phyloP scores from a whole-genome alignment of 1,284 basidiomycete genomes.

The Tilletia setariae region DNA sequence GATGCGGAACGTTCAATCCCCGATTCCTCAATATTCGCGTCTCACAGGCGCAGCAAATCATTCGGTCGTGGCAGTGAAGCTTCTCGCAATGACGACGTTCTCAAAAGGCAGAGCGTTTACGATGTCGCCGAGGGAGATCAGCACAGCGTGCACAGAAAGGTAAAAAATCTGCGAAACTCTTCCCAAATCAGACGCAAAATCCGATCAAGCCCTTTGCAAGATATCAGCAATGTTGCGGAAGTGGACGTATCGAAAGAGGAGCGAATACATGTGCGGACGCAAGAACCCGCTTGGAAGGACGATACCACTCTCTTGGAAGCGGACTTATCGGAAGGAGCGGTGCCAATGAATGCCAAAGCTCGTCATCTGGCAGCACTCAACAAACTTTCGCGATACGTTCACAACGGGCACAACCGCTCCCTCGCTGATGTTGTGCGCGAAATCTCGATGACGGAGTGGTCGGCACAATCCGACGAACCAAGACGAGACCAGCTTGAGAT shows the following conservation, averaged over 20 bases:
- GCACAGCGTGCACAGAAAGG: too few relatives aligned
- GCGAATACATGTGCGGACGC: background rate
- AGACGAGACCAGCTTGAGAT: background rate
- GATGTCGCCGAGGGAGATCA: too few relatives aligned
- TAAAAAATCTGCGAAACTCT: too few relatives aligned
- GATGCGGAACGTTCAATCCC: background rate
- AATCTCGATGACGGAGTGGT: background rate
- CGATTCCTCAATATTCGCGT: too few relatives aligned
- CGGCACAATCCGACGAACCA: background rate
- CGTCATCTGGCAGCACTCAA: background rate
- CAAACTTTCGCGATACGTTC: background rate
- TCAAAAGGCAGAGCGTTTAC: too few relatives aligned
- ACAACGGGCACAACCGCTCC: background rate
- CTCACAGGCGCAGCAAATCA: too few relatives aligned
- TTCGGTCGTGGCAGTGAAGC: too few relatives aligned
- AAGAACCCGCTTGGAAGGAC: background rate
- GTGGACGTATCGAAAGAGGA: background rate
- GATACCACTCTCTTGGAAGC: constrained; percentile 8
- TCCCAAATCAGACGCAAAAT: too few relatives aligned
- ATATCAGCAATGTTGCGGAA: constrained; percentile 3
- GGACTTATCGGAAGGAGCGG: background rate
- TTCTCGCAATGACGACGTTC: too few relatives aligned
- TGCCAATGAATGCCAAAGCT: background rate
- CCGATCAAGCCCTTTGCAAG: background rate
- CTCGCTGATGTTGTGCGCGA: background rate